Evolutionary conservation across 2,329 filamentous ascomycete genomes (phyloP), one percentile per base, ranked within the genome.

Genomic region (Phyllosticta citrichinensis): DNA sequence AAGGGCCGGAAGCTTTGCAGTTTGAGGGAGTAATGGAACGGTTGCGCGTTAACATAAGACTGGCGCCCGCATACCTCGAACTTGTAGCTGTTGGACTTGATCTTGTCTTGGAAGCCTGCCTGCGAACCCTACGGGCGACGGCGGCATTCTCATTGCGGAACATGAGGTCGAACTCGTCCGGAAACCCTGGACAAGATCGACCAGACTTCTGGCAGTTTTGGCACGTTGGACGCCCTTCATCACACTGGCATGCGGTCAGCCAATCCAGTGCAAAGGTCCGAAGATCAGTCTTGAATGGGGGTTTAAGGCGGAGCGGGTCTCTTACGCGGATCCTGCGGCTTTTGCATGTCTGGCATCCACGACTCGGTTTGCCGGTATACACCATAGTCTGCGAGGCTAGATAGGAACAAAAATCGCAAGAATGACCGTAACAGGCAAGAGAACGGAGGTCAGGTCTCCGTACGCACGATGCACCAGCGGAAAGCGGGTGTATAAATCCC

Each of bases 341-440:
- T 70, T 87, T 82, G 71, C 87, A 90, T 82, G 87, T 89, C 75
- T 88, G 86, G 68, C 87, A 90, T 67, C 86, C 87, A 56, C 72
- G 69, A 63, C 70, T 74, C 47, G 74, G 74, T 64, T 75, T 76
- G 40, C 74, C 74, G 19, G 72, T 74, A 55, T 74, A 75, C 30
- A 74, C 73, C 73, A 75, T 75, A 14, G 53, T 60, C 40, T 35
- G 17, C 25, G 22, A 12, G 47, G 33, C 12, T 25, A 22, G 24
- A 11, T 5, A 22, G 10, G 25, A 5, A 11, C 22, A n/a, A 30
- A 3, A 54, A 24, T 60, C 58, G 58, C 58, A 60, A 60, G 52
- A 20, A 10, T 35, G 24, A 35, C 58, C 58, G n/a, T 20, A 60
- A 55, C 35, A 54, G 58, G 58, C 24, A 60, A 60, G 12, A 55